Percentiles rank a stretch among this genome's conserved stretches.
phyloP scores from a whole-genome alignment of 2,329 filamentous ascomycete species.

The Alternaria sp. region DNA sequence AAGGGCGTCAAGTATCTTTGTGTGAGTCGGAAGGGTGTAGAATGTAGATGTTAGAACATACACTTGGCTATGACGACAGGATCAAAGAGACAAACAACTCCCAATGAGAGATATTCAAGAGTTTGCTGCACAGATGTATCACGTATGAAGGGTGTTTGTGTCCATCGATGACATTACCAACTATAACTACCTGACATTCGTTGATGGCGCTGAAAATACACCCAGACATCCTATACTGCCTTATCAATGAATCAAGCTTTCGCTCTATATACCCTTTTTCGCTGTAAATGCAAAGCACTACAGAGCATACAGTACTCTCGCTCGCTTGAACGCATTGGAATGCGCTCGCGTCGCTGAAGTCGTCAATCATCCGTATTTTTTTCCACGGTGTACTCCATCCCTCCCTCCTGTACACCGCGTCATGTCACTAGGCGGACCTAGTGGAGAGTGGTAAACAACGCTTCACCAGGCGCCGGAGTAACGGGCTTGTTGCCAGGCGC shows the following conservation, averaged over 20 bases:
- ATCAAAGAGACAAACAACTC: neutral
- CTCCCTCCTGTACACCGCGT: neutral
- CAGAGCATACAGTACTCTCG: neutral
- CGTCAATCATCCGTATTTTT: neutral
- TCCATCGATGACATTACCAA: neutral
- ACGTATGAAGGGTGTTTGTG: neutral
- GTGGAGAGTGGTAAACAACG: neutral
- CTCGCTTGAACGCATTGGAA: neutral
- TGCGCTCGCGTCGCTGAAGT: neutral
- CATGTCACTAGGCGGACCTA: neutral
- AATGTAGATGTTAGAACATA: conserved; percentile 41
- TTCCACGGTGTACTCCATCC: neutral
- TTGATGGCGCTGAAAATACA: neutral
- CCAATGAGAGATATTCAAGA: neutral
- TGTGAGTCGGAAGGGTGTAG: conserved; percentile 64
- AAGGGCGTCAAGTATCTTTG: conserved; percentile 99
- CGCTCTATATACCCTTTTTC: neutral
- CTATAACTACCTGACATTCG: neutral
- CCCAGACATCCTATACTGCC: neutral
- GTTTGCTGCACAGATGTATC: neutral
- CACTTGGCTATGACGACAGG: neutral
- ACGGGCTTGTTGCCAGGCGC: neutral
- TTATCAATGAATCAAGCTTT: neutral
- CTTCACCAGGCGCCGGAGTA: neutral
- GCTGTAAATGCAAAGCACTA: neutral